phyloP scores from a whole-genome alignment of 768 basidiomycete genomes.

The Psilocybe azurescens region DNA sequence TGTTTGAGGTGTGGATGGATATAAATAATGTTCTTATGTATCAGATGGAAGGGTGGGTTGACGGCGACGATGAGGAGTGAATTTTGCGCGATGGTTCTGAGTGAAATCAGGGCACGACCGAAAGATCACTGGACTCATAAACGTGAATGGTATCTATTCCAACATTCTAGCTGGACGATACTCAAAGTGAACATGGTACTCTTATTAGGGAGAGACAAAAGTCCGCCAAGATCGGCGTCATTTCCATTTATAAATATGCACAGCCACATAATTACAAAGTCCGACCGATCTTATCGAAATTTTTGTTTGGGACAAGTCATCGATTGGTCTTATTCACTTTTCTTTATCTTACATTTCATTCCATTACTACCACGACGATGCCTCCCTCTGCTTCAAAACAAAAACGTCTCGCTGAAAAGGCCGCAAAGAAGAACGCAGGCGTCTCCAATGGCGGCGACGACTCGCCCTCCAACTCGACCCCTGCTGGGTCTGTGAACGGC shows the following conservation, averaged over 20 bases:
- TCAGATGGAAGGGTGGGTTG: too few species aligned
- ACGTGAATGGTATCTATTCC: too few species aligned
- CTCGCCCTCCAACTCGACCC: constrained; percentile 60
- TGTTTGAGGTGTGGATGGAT: too few species aligned
- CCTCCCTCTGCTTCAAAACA: constrained; percentile 85
- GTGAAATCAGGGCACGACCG: too few species aligned
- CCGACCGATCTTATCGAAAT: constrained; percentile 44
- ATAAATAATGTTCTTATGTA: too few species aligned
- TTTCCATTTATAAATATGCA: constrained; percentile 40
- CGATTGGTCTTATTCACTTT: constrained; percentile 7
- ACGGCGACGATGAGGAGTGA: too few species aligned
- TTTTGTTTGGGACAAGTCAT: constrained; percentile 30
- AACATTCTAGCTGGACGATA: too few species aligned
- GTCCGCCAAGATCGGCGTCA: background rate
- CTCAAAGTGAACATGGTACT: too few species aligned
- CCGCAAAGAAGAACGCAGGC: constrained; percentile 72
- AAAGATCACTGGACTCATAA: too few species aligned
- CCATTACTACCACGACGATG: constrained; percentile 42
- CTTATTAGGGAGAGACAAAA: too few species aligned
- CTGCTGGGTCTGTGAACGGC: constrained; percentile 68
- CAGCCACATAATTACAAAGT: constrained; percentile 29
- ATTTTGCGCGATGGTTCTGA: too few species aligned
- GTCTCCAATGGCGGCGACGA: constrained; percentile 42
- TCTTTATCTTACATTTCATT: too few species aligned
- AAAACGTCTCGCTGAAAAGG: constrained; percentile 95